A percentile compares a stretch with the other conserved stretches of the same genome.
Conservation (phyloP, 2,329 filamentous ascomycete genomes). For the Stagonosporopsis chrysanthemi region DNA sequence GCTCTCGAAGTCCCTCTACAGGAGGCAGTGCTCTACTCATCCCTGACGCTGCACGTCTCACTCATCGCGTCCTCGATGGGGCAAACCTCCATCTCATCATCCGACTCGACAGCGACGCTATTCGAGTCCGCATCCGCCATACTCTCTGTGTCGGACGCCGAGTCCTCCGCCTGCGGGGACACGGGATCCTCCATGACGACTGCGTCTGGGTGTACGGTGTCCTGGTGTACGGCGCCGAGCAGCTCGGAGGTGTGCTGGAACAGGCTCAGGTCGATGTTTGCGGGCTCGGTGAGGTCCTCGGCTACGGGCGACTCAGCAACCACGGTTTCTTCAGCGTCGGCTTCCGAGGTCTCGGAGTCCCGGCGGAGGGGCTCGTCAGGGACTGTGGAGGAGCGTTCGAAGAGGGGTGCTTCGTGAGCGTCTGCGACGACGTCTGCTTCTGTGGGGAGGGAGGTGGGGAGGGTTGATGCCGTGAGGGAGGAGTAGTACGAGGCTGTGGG, state of each 20-base stretch:
- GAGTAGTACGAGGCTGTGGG: slow-evolving; percentile 6
- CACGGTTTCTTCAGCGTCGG: slow-evolving; percentile 14
- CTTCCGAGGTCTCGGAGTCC: slow-evolving; percentile 13
- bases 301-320: slow-evolving; percentile 12
- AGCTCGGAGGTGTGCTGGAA: slow-evolving; percentile 17
- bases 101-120: slow-evolving; percentile 16
- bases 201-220: slow-evolving; percentile 1
- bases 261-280: slow-evolving; percentile 10
- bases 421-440: slow-evolving; percentile 11
- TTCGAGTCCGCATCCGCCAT: slow-evolving; percentile 8
- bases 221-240: slow-evolving; percentile 10
- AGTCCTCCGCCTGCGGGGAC: slow-evolving; percentile 15
- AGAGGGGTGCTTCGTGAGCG: slow-evolving; percentile 8
- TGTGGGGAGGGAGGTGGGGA: slow-evolving; percentile 7
- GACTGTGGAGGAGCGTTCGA: slow-evolving; percentile 13
- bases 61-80: background rate
- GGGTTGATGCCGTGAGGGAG: background rate
- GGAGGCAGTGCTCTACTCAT: background rate
- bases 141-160: slow-evolving; percentile 5
- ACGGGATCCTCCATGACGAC: slow-evolving; percentile 19
- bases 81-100: slow-evolving; percentile 20
- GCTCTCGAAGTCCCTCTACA: background rate
- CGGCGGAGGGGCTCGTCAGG: slow-evolving; percentile 17
- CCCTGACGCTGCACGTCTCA: background rate
- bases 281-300: slow-evolving; percentile 19